phyloP scores from a whole-genome alignment of 2,329 filamentous ascomycete species.

The Celoporthe dispersa region DNA sequence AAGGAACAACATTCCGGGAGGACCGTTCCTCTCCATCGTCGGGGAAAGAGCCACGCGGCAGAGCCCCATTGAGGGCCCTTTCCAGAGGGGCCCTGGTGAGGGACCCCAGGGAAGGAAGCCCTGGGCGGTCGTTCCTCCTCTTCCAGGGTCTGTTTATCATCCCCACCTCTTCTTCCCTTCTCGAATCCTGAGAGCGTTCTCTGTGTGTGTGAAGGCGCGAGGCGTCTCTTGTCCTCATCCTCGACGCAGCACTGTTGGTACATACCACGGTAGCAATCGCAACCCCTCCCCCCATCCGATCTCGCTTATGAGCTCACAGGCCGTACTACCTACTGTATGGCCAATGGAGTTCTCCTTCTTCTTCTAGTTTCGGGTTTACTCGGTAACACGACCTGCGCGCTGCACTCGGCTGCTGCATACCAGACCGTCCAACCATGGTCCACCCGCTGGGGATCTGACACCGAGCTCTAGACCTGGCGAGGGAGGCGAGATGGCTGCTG shows the following conservation, averaged over 20 bases:
- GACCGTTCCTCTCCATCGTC: background rate
- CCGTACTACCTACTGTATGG: background rate
- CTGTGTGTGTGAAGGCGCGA: background rate
- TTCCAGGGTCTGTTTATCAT: background rate
- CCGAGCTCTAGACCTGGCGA: background rate
- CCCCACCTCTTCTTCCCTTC: background rate
- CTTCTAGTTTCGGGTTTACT: background rate
- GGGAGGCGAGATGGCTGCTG: background rate
- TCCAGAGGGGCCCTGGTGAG: background rate
- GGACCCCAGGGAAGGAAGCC: background rate
- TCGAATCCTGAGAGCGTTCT: background rate
- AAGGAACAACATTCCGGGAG: background rate
- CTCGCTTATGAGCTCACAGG: background rate
- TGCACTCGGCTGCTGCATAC: background rate
- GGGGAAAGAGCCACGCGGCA: conserved; percentile 3
- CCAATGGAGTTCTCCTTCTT: background rate
- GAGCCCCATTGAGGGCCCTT: background rate
- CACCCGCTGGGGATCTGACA: background rate
- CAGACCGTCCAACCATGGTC: too few species aligned
- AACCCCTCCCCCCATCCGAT: background rate
- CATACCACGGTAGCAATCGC: background rate
- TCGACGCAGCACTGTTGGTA: background rate
- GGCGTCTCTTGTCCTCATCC: background rate
- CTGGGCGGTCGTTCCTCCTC: background rate
- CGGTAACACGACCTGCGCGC: background rate